Evolutionary conservation across 1,139 yeast genomes (phyloP), one percentile per base, ranked within the genome.

Genomic region (Pichia kudriavzevii): DNA sequence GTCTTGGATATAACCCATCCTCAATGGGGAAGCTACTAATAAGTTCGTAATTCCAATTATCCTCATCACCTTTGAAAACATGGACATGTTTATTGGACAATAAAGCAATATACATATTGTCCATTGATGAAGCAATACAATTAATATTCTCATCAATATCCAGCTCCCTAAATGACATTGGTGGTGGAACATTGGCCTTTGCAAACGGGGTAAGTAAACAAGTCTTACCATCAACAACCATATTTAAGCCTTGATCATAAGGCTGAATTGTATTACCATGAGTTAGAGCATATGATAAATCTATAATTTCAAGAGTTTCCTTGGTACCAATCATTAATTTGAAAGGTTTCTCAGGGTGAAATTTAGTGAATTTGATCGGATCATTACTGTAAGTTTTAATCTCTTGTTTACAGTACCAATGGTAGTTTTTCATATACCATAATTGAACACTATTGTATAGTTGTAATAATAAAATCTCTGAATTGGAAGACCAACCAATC

Each of bases 181-280:
- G 99, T 2, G 99, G 99, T 3, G 99, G 99, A 5, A 87, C 93
- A 55, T 79, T 85, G 1, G 96, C 95, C 24, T 79, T 58, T 1
- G 81, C 68, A 26, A 93, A 64, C 0, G 98, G 97, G 0, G 98
- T 88, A 21, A 87, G 61, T 48, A 78, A 75, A 22, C 80, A 69
- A n/a, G 67, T 66, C 2, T 59, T 50, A 3, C 96, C 96, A 61
- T 93, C 98, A 24, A 81, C 66, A 1, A 91, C 95, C 24, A 81
- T 61, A 8, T 77, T 72, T 66, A 82, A 75, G 32, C 98, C 98
- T 17, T 71, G 52, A 56, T 87, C 96, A 42, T 66, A 52, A 2
- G 93, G 88, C 7, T 73, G 59, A 8, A 66, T 57, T 0, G 81
- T 69, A 7, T 94, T 80, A 1, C 96, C 96, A 7, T 74, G 66